Evolutionary conservation across 2,329 filamentous ascomycete species (phyloP).

Genomic region (Grosmannia huntii): DNA sequence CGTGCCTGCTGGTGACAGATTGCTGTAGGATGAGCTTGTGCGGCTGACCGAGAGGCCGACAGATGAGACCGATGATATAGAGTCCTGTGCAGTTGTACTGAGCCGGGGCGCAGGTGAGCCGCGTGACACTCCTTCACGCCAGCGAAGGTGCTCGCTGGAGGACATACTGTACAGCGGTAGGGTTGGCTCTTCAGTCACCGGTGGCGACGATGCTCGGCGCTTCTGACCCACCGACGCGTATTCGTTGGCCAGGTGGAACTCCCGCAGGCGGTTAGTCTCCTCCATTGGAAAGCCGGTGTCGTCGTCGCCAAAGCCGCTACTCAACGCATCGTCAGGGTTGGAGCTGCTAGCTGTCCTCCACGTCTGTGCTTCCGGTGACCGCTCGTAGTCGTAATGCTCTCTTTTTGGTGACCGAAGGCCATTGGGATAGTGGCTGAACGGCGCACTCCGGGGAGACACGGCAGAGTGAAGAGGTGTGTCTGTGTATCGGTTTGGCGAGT

Average conservation of each 20-base stretch:
- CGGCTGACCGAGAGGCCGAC: constrained; percentile 22
- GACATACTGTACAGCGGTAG: constrained; percentile 19
- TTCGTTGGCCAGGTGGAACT: constrained; percentile 27
- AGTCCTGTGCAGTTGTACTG: constrained; percentile 30
- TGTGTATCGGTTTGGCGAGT: constrained; percentile 29
- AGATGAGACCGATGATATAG: constrained; percentile 28
- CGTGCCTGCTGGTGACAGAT: constrained; percentile 29
- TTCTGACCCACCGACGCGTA: constrained; percentile 35
- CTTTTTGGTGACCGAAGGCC: constrained; percentile 29
- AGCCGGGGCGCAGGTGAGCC: constrained; percentile 40
- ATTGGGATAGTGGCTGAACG: constrained; percentile 23
- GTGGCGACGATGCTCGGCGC: constrained; percentile 42
- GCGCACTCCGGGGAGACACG: constrained; percentile 30
- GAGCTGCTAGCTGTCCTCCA: constrained; percentile 31
- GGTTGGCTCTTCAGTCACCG: constrained; percentile 31
- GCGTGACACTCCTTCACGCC: constrained; percentile 34
- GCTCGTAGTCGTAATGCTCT: constrained; percentile 31
- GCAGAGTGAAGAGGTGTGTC: constrained; percentile 36
- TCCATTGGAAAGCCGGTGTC: constrained; percentile 34
- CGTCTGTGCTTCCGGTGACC: constrained; percentile 31
- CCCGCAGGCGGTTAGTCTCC: constrained; percentile 26
- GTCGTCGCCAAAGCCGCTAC: constrained; percentile 38
- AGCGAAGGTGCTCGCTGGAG: constrained; percentile 31
- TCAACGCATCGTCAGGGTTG: constrained; percentile 31
- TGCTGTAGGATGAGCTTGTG: constrained; percentile 35